Evolutionary conservation across 768 basidiomycete genomes (phyloP), one percentile per base, ranked within the genome.

Genomic region (Dacryopinax primogenitus): DNA sequence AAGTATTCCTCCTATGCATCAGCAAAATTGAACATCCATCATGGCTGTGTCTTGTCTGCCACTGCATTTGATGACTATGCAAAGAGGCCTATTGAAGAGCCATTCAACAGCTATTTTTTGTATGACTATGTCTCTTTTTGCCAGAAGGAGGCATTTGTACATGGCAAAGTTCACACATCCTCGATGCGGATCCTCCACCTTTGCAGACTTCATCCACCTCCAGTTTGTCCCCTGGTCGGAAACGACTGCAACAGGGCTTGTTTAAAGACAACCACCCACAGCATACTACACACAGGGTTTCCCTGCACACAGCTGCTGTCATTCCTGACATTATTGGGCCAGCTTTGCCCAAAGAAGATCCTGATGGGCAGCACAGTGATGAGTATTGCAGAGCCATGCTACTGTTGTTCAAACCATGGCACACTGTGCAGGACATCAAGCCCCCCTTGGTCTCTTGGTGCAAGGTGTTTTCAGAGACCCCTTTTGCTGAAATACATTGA

Each of bases 391-490:
- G 74, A 1, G 63, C 77, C 1, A 80, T 79, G 78, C 65, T 80
- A 2, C 73, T 78, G 16, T 70, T 80, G 0, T 80, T 80, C 67
- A 78, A 78, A 66, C 80, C 79, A 0, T 80, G 79, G 79, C 35
- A 71, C 0, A 32, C 62, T 45, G 37, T 68, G 0, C 21, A 4
- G 3, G 74, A 80, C 45, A 67, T 79, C 6, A 41, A 26, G 4
- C 1, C 11, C 0, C 1, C 1, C 51, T 30, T 15, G 64, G 72
- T 32, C 47, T 69, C 0, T 78, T 76, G 77, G 21, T 28, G 33
- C 70, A 72, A 13, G 76, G 75, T 2, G 77, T 76, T 68, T 13
- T 68, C 1, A 12, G 36, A 3, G 9, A 61, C n/a, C n/a, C 13
- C 7, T 7, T 70, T 66, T 45, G 12, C 66, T n/a, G 1, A 47